A percentile compares a stretch with the other conserved stretches of the same genome.
Conservation (phyloP, 192 early-diverging fungal species). For the Coemansia sp. region DNA sequence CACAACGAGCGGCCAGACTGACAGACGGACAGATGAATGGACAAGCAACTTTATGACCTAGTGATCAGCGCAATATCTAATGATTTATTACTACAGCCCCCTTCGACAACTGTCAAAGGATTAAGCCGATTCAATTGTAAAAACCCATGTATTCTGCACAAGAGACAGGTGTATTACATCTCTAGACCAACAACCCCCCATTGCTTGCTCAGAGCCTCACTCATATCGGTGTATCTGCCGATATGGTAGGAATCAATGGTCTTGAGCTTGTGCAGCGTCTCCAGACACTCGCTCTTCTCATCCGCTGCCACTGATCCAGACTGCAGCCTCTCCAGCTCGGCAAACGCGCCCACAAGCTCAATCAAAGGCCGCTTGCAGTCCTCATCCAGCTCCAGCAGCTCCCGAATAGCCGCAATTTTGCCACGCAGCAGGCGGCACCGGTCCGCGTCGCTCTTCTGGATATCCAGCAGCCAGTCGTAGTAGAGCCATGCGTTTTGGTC, state of each 20-base stretch:
- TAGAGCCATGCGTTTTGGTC: conserved; percentile 99
- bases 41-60: no score
- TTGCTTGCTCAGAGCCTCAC: conserved; percentile 11
- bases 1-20: no score
- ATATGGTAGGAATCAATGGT: conserved; percentile 27
- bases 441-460: conserved; percentile 32
- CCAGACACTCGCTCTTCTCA: conserved; percentile 28
- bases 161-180: no score
- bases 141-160: no score
- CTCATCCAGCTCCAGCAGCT: conserved; percentile 51
- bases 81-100: no score
- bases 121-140: no score
- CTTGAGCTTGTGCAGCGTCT: conserved; percentile 15
- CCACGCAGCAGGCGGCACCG: conserved; percentile 14
- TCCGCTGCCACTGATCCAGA: conserved; percentile 4
- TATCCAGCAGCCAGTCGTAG: conserved; percentile 86
- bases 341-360: conserved; percentile 26
- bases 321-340: conserved; percentile 21
- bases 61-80: no score
- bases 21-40: no score
- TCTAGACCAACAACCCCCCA: conserved; percentile 12
- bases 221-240: conserved; percentile 34
- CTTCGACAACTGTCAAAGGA: no score
- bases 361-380: conserved; percentile 40
- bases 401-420: conserved; percentile 37